Evolutionary conservation across 495 filamentous ascomycete genomes (phyloP), one percentile per base, ranked within the genome.

Genomic region (Xylaria venustula): DNA sequence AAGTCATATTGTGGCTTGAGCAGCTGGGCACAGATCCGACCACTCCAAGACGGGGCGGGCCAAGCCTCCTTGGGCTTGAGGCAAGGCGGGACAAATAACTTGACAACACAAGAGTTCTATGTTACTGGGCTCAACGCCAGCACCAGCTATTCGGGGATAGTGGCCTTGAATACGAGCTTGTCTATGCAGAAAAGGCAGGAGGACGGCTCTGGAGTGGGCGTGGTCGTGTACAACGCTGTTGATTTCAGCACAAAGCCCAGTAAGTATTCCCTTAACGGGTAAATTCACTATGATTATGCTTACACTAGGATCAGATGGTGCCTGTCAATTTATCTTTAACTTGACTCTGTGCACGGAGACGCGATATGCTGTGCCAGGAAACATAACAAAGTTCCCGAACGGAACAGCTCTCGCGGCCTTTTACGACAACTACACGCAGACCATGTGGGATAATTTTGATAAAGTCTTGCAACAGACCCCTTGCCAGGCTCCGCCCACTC

Each of bases 331-430:
- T 12, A 79, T 99, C 36, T 90, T 85, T 74, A 85, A 93, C 68
- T 85, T 99, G 17, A 73, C 80, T 3, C 93, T 97, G 72, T 99
- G 94, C 77, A 81, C 83, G 53, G 84, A 94, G 60, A 84, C 93
- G 47, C 90, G 92, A 44, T 96, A 97, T 72, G 88, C 95, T 20
- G 94, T 97, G 0, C 94, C 94, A 0, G 84, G 86, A 53, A 94
- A 95, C 66, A 82, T 87, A 3, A 75, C 67, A n/a, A 78, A 75
- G 30, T 82, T 81, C 62, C 67, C 66, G 8, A 77, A 79, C 54
- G 73, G 75, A 50, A 72, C 76, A 2, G 65, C 73, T 8, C 80
- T 94, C 4, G 84, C 79, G 2, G 67, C 75, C 0, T 85, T 87
- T 65, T 96, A 96, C 74, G 90, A 96, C 67, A 67, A 83, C 25